These are phyloP conservation scores for Phytophthora foliorum DNA, from an alignment of 352 stramenopile species.

Conservation along the genomic window DNA sequence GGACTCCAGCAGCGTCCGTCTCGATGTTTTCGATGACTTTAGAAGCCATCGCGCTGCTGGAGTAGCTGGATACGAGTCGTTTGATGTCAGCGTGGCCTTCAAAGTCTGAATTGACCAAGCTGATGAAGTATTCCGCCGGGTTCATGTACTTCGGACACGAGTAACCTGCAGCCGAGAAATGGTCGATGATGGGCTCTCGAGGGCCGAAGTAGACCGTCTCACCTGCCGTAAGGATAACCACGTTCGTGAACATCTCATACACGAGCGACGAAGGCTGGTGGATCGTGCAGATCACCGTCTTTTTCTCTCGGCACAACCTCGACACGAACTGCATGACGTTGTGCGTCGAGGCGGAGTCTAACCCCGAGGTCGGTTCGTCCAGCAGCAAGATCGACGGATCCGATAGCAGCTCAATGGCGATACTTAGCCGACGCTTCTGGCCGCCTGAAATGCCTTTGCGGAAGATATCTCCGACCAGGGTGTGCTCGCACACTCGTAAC, in stretches of 20 bases:
- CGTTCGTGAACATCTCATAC: constrained; percentile 73
- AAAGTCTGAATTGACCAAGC: constrained; percentile 71
- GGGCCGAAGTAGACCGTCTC: constrained; percentile 92
- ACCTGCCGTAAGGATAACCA: constrained; percentile 71
- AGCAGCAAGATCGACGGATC: constrained; percentile 96
- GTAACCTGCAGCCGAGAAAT: constrained; percentile 59
- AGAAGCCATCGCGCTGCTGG: constrained; percentile 6
- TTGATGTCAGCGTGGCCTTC: constrained; percentile 32
- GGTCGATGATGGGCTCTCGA: constrained; percentile 55
- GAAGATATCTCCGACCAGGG: constrained; percentile 85
- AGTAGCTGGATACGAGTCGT: constrained; percentile 5
- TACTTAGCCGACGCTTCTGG: constrained; percentile 93
- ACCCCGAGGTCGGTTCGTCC: constrained; percentile 93
- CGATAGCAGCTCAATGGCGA: constrained; percentile 94
- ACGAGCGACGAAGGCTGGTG: constrained; percentile 80
- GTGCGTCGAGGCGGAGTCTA: constrained; percentile 92
- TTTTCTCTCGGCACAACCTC: constrained; percentile 54
- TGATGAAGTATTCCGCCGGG: constrained; percentile 69
- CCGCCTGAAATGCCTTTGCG: constrained; percentile 86
- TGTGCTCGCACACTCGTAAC: constrained; percentile 60
- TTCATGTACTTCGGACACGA: constrained; percentile 69
- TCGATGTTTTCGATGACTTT: constrained; percentile 17
- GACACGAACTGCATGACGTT: constrained; percentile 88
- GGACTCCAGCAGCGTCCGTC: constrained; percentile 6
- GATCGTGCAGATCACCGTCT: constrained; percentile 90